These are phyloP conservation scores for Ramaria rubella DNA, from an alignment of 768 basidiomycete genomes.

Conservation along the genomic window DNA sequence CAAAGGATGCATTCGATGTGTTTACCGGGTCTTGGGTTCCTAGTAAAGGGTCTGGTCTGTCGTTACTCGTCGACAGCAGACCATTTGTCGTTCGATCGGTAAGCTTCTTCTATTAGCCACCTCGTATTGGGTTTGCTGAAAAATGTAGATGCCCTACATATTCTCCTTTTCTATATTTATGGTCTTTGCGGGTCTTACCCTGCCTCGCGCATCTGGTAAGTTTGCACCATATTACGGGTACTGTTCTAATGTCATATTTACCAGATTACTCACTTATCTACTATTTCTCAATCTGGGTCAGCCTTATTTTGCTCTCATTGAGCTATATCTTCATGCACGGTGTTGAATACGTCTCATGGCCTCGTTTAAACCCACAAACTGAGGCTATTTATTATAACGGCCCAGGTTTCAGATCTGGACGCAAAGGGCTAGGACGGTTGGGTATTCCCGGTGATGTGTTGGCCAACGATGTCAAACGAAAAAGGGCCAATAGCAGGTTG, in stretches of 20 bases:
- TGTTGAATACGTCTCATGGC: slow-evolving; percentile 94
- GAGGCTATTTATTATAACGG: slow-evolving; percentile 76
- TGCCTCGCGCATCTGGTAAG: slow-evolving; percentile 84
- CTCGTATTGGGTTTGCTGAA: neutral
- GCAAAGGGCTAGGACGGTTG: slow-evolving; percentile 53
- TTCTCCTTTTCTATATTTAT: slow-evolving; percentile 79
- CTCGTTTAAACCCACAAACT: slow-evolving; percentile 69
- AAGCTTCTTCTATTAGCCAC: slow-evolving; percentile 20
- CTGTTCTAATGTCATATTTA: neutral
- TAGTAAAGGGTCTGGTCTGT: slow-evolving; percentile 51
- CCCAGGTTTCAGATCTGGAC: slow-evolving; percentile 74
- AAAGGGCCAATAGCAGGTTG: slow-evolving; percentile 31
- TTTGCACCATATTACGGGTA: slow-evolving; percentile 13
- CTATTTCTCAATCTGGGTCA: slow-evolving; percentile 78
- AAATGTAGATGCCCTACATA: slow-evolving; percentile 70
- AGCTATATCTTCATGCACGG: slow-evolving; percentile 78
- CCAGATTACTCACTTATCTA: slow-evolving; percentile 80
- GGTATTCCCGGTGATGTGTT: slow-evolving; percentile 16
- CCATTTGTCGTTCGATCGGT: slow-evolving; percentile 84
- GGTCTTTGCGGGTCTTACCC: slow-evolving; percentile 77
- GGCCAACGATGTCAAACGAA: slow-evolving; percentile 28
- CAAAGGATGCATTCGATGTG: slow-evolving; percentile 88
- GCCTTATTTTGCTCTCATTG: slow-evolving; percentile 53
- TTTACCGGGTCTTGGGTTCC: slow-evolving; percentile 89
- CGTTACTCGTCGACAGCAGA: slow-evolving; percentile 68